A percentile compares a stretch with the other conserved stretches of the same genome.
Conservation (phyloP, 345 rosid species). For the Melaleuca alternifolia region DNA sequence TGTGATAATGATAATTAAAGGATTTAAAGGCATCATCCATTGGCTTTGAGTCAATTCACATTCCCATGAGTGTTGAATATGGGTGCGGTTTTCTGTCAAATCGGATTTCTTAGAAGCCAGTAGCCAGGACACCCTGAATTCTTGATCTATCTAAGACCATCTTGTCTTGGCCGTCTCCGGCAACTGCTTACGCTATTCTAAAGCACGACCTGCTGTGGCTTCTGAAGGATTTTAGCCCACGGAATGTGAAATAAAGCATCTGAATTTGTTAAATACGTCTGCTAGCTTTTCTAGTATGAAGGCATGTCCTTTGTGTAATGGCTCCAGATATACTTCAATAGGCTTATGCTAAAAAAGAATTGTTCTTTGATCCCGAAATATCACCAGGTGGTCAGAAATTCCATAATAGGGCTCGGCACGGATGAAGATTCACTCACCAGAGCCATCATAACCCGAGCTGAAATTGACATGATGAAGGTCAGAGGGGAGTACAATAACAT, state of each 20-base stretch:
- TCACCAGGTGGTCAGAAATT: conserved; percentile 42
- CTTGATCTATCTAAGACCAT: not conserved
- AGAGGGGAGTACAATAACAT: conserved; percentile 49
- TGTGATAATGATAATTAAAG: not conserved
- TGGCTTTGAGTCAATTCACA: not conserved
- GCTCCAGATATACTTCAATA: not conserved
- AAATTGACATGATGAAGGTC: conserved; percentile 59
- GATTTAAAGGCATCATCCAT: not conserved
- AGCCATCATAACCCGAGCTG: conserved; percentile 70
- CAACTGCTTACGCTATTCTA: not conserved
- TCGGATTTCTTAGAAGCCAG: not conserved
- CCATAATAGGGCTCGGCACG: conserved; percentile 67
- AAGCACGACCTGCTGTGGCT: not conserved
- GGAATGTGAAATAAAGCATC: not conserved
- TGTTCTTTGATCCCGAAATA: not conserved
- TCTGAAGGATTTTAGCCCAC: not conserved
- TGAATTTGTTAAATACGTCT: not conserved
- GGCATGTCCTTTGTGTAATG: not conserved
- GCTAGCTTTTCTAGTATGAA: not conserved
- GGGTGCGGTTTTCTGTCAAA: not conserved
- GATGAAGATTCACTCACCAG: conserved; percentile 80
- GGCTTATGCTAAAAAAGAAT: not conserved
- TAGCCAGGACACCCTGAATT: not conserved
- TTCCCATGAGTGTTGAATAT: not conserved
- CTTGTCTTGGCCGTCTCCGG: not conserved